Base-by-base conservation (phyloP, 2,329 filamentous ascomycete genomes). In the Nemania sp. region DNA sequence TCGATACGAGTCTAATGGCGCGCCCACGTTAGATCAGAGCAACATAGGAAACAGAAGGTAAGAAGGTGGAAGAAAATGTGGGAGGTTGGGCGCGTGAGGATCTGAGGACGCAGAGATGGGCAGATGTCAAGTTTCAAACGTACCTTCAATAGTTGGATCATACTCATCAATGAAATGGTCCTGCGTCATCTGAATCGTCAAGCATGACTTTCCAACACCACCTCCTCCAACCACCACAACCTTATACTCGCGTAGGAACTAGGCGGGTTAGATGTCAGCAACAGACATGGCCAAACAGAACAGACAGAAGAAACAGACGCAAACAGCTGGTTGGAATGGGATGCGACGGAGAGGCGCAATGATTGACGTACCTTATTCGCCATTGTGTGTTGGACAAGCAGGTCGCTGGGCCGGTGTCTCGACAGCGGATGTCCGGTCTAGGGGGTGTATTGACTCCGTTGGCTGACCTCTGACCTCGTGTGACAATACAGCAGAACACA, bases 151-250 rank as follows among this genome's bases (percentile, higher is more conserved):
- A 73, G 95, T 99, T 59, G 95, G 95, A 79, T 99, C 95, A 79
- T 99, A 99, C 79, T 98, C 95, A 79, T 98, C 95, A 76, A 98
- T 94, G 82, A 99, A 99, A 78, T 99, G 95, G 78, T 90, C 94
- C 81, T 93, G 89, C 73, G 91, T 92, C 79, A 94, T 87, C 83
- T 98, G 95, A 75, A 99, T 98, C 61, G 95, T 98, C 83, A 99
- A 86, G 81, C 95, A 98, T 65, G 94, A 98, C 84, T 99, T 99
- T 81, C 95, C 95, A 68, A 99, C 95, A 78, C 95, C 95, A 84
- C 95, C 95, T 73, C 96, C 95, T 72, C 95, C 95, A 68, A 99
- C 93, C 65, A 98, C 95, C 64, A 99, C 95, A 80, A 97, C 81
- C 81, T 96, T 96, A 80, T 97, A 96, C 81, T 95, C 91, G 86